Percentiles rank a stretch among this genome's conserved stretches.
Conservation (phyloP, 345 rosid genomes). For the Kernera saxatilis region DNA sequence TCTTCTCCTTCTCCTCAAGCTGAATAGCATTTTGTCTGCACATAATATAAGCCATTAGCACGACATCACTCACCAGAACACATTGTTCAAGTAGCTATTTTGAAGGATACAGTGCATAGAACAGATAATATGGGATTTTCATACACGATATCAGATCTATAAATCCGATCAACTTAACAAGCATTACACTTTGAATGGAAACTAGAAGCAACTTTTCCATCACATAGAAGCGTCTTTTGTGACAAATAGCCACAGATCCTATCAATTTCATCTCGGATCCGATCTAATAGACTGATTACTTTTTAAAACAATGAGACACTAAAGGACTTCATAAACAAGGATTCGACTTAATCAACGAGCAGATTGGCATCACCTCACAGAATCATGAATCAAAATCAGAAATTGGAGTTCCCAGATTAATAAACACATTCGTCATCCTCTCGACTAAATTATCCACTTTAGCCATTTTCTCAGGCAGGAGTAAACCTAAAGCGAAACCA, state of each 20-base stretch:
- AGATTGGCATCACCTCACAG: background rate
- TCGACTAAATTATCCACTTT: background rate
- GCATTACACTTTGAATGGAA: background rate
- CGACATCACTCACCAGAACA: slow-evolving; percentile 17
- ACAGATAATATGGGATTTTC: background rate
- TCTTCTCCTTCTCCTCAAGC: slow-evolving; percentile 81
- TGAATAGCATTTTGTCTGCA: slow-evolving; percentile 55
- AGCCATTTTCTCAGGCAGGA: background rate
- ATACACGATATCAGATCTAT: background rate
- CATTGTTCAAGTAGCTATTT: background rate
- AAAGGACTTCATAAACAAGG: background rate
- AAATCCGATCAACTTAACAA: background rate
- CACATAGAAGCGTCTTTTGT: background rate
- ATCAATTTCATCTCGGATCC: slow-evolving; percentile 3
- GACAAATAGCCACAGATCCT: background rate
- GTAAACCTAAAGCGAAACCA: background rate
- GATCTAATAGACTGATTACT: background rate
- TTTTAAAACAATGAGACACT: background rate
- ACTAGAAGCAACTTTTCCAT: background rate
- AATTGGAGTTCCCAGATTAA: background rate
- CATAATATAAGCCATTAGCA: slow-evolving; percentile 1
- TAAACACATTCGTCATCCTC: background rate
- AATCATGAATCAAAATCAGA: background rate
- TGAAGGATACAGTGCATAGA: too few relatives aligned
- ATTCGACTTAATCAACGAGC: background rate